Conservation (phyloP, 2,329 filamentous ascomycete genomes). For the Talaromyces atroroseus region DNA sequence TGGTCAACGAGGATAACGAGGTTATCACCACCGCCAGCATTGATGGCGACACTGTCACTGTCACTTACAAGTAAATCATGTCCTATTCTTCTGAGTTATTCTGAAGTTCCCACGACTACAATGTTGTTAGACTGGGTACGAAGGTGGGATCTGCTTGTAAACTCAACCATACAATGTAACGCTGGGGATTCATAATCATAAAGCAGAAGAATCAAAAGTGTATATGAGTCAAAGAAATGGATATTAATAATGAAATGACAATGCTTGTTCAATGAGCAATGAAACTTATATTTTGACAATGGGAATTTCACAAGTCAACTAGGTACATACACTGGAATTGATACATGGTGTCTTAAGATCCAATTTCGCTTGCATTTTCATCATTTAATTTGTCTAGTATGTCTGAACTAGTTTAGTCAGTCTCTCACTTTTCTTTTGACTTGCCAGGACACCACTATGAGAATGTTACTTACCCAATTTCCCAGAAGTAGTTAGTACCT, state of each 20-base stretch:
- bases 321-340: slow-evolving; percentile 9
- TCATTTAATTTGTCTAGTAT: neutral
- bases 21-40: slow-evolving; percentile 27
- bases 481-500: neutral
- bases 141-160: too few species aligned
- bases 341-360: neutral
- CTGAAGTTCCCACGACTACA: neutral
- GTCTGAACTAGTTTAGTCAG: neutral
- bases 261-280: neutral
- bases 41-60: slow-evolving; percentile 21
- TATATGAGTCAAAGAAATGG: neutral
- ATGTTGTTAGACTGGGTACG: neutral
- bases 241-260: neutral
- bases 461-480: neutral
- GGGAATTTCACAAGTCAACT: neutral
- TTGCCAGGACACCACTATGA: too few species aligned
- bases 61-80: slow-evolving; percentile 18
- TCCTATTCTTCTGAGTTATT: neutral
- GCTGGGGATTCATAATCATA: neutral
- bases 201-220: neutral
- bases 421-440: neutral
- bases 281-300: neutral
- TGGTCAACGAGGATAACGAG: slow-evolving; percentile 38
- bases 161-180: neutral
- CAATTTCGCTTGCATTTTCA: neutral